Percentiles rank a stretch among this genome's conserved stretches.
phyloP scores from a whole-genome alignment of 345 rosid species.

The Odontarrhena argentea region DNA sequence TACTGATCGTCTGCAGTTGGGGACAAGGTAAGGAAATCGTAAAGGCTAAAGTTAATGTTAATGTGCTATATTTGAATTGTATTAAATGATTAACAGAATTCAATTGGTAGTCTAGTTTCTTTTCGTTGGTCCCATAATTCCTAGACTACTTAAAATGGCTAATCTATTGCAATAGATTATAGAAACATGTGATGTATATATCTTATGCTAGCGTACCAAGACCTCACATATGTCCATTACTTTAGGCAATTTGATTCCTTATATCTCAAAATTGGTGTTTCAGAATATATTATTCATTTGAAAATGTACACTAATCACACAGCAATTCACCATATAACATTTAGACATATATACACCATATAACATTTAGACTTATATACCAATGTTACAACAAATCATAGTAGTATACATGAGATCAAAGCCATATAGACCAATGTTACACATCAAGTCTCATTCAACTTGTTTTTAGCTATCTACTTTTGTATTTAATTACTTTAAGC shows the following conservation, averaged over 20 bases:
- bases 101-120: neutral
- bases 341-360: too few relatives aligned
- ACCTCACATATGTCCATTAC: conserved; percentile 16
- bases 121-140: neutral
- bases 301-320: too few relatives aligned
- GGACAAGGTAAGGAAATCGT: neutral
- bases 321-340: too few relatives aligned
- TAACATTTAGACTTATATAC: too few relatives aligned
- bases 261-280: too few relatives aligned
- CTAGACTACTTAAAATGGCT: conserved; percentile 18
- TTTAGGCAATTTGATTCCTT: conserved; percentile 2
- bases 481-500: too few relatives aligned
- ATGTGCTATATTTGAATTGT: neutral
- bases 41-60: conserved; percentile 4
- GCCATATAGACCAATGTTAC: too few relatives aligned
- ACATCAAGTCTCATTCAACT: too few relatives aligned
- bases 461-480: too few relatives aligned
- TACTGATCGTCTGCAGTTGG: neutral
- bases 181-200: conserved; percentile 4
- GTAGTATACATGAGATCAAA: too few relatives aligned
- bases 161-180: conserved; percentile 3
- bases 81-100: neutral
- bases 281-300: too few relatives aligned
- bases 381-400: too few relatives aligned
- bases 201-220: conserved; percentile 9